Evolutionary conservation across 192 early-diverging fungal species (phyloP).

Genomic region (Coemansia reversa): DNA sequence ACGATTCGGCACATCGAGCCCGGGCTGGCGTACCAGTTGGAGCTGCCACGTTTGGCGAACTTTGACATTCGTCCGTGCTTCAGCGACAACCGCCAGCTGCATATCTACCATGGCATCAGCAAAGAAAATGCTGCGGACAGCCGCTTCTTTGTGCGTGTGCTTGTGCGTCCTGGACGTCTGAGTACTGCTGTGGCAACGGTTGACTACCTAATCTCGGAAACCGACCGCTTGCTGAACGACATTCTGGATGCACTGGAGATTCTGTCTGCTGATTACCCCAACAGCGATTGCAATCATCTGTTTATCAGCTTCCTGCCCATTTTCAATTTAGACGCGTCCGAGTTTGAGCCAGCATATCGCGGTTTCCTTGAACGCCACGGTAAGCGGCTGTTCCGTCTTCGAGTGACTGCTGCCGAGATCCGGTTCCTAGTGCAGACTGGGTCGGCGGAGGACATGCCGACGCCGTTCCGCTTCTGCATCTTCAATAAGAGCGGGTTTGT

Average conservation of each 20-base stretch:
- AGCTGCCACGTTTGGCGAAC: conserved; percentile 86
- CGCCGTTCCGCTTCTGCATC: conserved; percentile 88
- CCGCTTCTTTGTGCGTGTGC: conserved; percentile 96
- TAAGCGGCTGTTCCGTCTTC: conserved; percentile 89
- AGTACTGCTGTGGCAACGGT: conserved; percentile 78
- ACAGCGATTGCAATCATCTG: conserved; percentile 98
- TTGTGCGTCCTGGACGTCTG: conserved; percentile 89
- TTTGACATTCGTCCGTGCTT: conserved; percentile 97
- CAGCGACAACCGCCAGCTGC: conserved; percentile 91
- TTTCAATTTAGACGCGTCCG: conserved; percentile 82
- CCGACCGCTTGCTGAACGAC: conserved; percentile 89
- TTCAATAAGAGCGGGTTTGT: conserved; percentile 91
- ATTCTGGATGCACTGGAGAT: conserved; percentile 95
- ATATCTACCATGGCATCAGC: conserved; percentile 92
- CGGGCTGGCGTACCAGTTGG: conserved; percentile 95
- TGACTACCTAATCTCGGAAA: conserved; percentile 94
- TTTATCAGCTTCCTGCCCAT: conserved; percentile 98
- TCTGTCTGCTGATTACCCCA: conserved; percentile 83
- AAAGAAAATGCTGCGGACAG: conserved; percentile 94
- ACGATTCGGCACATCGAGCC: conserved; percentile 99
- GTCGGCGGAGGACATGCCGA: conserved; percentile 60
- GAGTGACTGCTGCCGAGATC: conserved; percentile 95
- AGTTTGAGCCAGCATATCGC: conserved; percentile 80
- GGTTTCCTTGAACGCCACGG: conserved; percentile 93
- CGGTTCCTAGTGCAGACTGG: conserved; percentile 87